Conservation (phyloP, 1,139 yeast species). For the Suhomyces maxii region DNA sequence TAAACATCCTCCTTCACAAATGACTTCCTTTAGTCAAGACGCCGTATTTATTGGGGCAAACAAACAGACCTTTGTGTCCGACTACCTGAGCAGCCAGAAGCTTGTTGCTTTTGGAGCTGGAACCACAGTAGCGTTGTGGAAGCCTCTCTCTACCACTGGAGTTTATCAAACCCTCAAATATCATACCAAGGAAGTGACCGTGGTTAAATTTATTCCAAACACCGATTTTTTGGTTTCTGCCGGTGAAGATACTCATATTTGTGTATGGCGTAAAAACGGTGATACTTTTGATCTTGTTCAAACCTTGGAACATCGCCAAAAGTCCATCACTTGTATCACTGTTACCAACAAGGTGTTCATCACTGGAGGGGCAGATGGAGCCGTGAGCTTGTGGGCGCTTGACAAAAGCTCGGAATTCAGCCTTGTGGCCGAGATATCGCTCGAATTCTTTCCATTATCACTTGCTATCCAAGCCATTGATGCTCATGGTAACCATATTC, state of each 20-base stretch:
- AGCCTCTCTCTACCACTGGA: constrained; percentile 52
- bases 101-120: constrained; percentile 78
- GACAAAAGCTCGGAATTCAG: constrained; percentile 19
- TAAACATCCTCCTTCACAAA: not conserved
- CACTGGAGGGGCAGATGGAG: constrained; percentile 71
- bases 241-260: constrained; percentile 63
- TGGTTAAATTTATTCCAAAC: constrained; percentile 55
- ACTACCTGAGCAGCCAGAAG: constrained; percentile 40
- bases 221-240: constrained; percentile 55
- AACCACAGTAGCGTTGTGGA: constrained; percentile 72
- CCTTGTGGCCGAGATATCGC: constrained; percentile 38
- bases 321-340: constrained; percentile 53
- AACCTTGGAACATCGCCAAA: constrained; percentile 38
- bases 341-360: constrained; percentile 42
- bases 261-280: constrained; percentile 51
- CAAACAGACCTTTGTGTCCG: constrained; percentile 68
- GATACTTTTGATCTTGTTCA: constrained; percentile 29
- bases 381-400: constrained; percentile 51
- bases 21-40: constrained; percentile 30
- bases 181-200: constrained; percentile 58
- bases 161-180: constrained; percentile 56
- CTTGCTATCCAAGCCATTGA: constrained; percentile 52
- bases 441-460: constrained; percentile 65
- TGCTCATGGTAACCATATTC: constrained; percentile 39
- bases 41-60: constrained; percentile 81